These are phyloP conservation scores for Fonsecaea erecta DNA, from an alignment of 2,329 filamentous ascomycete species.

Conservation along the genomic window DNA sequence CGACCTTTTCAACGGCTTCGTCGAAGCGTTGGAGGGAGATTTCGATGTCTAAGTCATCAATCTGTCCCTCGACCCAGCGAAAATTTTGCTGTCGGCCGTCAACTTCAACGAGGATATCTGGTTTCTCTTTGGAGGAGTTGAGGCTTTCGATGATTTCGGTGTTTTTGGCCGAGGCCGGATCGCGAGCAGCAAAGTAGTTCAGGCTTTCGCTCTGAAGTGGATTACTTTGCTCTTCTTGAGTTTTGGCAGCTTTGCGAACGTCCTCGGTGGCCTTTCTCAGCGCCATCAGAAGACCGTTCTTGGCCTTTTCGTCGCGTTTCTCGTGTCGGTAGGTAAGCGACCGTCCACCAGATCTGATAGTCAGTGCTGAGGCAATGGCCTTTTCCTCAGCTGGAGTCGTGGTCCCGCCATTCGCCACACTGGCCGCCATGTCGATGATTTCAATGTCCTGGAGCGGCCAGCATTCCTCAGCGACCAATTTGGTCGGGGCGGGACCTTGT, in stretches of 20 bases:
- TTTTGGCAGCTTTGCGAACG: slow-evolving; percentile 79
- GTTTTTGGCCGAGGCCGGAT: slow-evolving; percentile 76
- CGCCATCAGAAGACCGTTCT: slow-evolving; percentile 79
- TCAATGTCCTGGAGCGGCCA: slow-evolving; percentile 94
- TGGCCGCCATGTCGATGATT: slow-evolving; percentile 78
- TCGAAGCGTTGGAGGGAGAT: slow-evolving; percentile 91
- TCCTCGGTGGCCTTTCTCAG: slow-evolving; percentile 94
- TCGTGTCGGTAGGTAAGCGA: slow-evolving; percentile 95
- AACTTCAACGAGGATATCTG: slow-evolving; percentile 83
- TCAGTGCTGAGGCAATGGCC: slow-evolving; percentile 80
- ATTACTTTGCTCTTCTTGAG: slow-evolving; percentile 84
- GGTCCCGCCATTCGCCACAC: slow-evolving; percentile 45
- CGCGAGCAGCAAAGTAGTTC: slow-evolving; percentile 80
- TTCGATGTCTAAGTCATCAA: slow-evolving; percentile 95
- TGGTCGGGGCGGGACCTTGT: slow-evolving; percentile 59
- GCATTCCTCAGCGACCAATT: slow-evolving; percentile 90
- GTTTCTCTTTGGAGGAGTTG: slow-evolving; percentile 74
- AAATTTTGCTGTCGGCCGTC: slow-evolving; percentile 96
- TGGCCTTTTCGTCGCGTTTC: slow-evolving; percentile 77
- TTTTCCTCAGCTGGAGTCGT: slow-evolving; percentile 56
- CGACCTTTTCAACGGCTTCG: slow-evolving; percentile 78
- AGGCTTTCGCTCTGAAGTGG: slow-evolving; percentile 73
- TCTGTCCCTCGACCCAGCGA: slow-evolving; percentile 91
- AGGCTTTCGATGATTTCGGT: slow-evolving; percentile 78
- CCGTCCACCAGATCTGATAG: slow-evolving; percentile 84